Percentiles rank a stretch among this genome's conserved stretches.
Conservation (phyloP, 2,329 filamentous ascomycete genomes). For the Sphaerulina musiva region DNA sequence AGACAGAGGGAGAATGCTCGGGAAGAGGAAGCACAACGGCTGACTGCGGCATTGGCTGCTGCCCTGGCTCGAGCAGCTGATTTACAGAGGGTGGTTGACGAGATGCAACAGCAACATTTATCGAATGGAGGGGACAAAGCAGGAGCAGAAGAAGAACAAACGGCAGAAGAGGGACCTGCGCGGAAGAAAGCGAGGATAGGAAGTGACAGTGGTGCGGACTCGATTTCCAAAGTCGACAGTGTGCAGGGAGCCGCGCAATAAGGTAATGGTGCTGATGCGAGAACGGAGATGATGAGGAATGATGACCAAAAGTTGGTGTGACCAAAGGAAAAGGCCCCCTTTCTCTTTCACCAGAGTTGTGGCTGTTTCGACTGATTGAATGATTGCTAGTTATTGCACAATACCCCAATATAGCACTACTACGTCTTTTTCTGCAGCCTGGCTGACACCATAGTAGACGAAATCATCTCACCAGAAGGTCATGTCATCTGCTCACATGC, state of each 20-base stretch:
- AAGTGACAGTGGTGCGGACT: conserved; percentile 9
- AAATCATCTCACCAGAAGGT: too few species aligned
- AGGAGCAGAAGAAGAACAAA: background rate
- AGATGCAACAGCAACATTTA: conserved; percentile 9
- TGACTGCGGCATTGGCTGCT: conserved; percentile 56
- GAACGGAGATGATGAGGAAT: conserved; percentile 4
- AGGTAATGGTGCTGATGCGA: background rate
- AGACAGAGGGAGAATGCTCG: conserved; percentile 55
- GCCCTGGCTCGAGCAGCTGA: conserved; percentile 17
- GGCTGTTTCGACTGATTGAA: background rate
- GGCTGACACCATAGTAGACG: too few species aligned
- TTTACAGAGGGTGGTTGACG: conserved; percentile 17
- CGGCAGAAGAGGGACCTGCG: conserved; percentile 12
- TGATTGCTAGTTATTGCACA: background rate
- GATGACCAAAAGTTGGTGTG: conserved; percentile 11
- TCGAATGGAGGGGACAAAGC: too few species aligned
- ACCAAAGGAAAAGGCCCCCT: background rate
- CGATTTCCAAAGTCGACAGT: conserved; percentile 7
- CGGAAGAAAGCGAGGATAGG: conserved; percentile 19
- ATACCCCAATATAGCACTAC: background rate
- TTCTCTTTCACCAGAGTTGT: background rate
- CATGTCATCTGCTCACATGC: too few species aligned
- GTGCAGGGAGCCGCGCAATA: conserved; percentile 6
- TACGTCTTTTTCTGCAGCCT: too few species aligned
- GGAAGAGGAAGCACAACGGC: conserved; percentile 50